phyloP scores from a whole-genome alignment of 176 grass and related monocot species.

The Triticum timopheevii region DNA sequence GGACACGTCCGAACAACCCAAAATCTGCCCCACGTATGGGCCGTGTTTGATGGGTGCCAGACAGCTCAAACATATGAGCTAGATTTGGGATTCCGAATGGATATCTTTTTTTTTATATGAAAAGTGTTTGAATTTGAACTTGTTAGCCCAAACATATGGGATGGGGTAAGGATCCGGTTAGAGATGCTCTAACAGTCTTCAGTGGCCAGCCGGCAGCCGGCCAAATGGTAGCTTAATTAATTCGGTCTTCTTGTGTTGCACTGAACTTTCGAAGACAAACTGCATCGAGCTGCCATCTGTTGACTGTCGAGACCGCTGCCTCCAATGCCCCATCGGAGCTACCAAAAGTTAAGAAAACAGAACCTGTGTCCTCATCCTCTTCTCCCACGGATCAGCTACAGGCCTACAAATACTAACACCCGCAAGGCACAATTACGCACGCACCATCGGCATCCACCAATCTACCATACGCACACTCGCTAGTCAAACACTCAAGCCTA shows the following conservation, averaged over 20 bases:
- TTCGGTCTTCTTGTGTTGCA: neutral
- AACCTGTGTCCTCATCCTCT: neutral
- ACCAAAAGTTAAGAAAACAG: neutral
- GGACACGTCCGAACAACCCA: no score
- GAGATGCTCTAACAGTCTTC: no score
- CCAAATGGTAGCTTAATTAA: neutral
- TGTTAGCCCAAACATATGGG: no score
- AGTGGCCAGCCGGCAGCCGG: neutral
- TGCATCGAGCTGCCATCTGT: conserved; percentile 16
- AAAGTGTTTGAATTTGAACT: no score
- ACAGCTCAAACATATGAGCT: no score
- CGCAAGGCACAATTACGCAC: neutral
- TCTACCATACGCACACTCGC: neutral
- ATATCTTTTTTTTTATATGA: no score
- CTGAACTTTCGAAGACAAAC: neutral
- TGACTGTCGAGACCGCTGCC: neutral
- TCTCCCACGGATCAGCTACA: neutral
- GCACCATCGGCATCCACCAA: neutral
- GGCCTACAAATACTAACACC: neutral
- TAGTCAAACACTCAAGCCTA: neutral
- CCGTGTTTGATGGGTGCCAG: no score
- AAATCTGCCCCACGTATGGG: no score
- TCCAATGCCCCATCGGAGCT: neutral
- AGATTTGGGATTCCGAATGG: no score
- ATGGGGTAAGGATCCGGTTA: no score